A percentile compares a stretch with the other conserved stretches of the same genome.
Conservation (phyloP, 2,329 filamentous ascomycete species). For the Cordyceps javanica region DNA sequence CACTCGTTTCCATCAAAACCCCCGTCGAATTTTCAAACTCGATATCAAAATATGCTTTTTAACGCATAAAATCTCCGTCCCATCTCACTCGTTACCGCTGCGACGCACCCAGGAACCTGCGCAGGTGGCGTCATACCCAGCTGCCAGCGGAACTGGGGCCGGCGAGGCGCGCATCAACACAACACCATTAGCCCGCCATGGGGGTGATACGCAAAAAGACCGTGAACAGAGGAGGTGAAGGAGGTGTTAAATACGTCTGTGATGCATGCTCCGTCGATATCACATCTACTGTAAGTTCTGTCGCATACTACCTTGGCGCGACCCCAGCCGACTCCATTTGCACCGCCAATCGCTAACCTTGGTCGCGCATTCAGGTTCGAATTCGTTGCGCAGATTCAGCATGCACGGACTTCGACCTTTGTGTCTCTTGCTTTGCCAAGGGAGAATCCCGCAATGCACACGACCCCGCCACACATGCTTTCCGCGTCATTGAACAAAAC, state of each 20-base stretch:
- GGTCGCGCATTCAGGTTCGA: constrained; percentile 59
- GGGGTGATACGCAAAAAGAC: constrained; percentile 96
- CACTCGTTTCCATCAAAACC: constrained; percentile 7
- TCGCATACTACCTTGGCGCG: not conserved
- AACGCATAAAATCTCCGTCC: not conserved
- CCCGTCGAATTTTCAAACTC: not conserved
- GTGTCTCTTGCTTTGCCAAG: constrained; percentile 86
- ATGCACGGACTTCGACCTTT: constrained; percentile 94
- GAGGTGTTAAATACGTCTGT: constrained; percentile 91
- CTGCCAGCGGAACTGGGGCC: not conserved
- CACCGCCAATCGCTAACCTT: constrained; percentile 15
- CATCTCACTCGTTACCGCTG: not conserved
- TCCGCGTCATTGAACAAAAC: constrained; percentile 94
- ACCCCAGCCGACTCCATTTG: not conserved
- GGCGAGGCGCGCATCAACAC: constrained; percentile 1
- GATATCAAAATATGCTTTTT: constrained; percentile 5
- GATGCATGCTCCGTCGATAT: constrained; percentile 96
- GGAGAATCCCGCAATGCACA: constrained; percentile 78
- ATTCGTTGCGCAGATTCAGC: constrained; percentile 80
- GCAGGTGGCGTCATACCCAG: constrained; percentile 11
- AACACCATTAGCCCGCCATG: constrained; percentile 46
- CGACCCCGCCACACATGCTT: constrained; percentile 79
- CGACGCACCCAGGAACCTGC: not conserved
- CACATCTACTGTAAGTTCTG: constrained; percentile 75
- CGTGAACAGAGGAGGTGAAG: constrained; percentile 75